These are phyloP conservation scores for Microthlaspi erraticum DNA, from an alignment of 345 rosid species.

Conservation along the genomic window DNA sequence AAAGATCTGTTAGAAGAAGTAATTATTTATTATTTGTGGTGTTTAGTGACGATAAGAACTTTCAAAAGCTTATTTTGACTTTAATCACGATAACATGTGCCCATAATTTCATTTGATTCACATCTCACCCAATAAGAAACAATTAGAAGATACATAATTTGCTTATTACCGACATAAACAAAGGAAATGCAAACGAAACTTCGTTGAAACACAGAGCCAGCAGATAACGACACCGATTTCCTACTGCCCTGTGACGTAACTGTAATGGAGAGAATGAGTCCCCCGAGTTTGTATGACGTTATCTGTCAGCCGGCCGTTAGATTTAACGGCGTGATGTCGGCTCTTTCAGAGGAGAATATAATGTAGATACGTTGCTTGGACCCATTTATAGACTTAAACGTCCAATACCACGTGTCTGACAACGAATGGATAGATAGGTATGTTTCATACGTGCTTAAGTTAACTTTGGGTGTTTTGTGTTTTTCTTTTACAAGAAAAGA, in stretches of 20 bases:
- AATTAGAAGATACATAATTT: neutral
- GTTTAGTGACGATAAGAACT: constrained; percentile 18
- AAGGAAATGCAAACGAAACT: constrained; percentile 11
- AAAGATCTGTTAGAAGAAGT: neutral
- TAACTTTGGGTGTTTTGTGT: too few species aligned
- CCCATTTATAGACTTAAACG: neutral
- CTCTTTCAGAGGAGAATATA: neutral
- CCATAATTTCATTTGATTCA: neutral
- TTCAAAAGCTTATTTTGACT: constrained; percentile 23
- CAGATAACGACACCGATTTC: constrained; percentile 7
- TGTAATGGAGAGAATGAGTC: constrained; percentile 5
- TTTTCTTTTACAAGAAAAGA: too few species aligned
- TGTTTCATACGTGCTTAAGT: neutral
- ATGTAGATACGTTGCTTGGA: neutral
- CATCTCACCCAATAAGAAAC: constrained; percentile 15
- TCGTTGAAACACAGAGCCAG: constrained; percentile 21
- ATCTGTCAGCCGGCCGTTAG: constrained; percentile 4
- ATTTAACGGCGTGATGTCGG: constrained; percentile 20
- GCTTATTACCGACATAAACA: constrained; percentile 35
- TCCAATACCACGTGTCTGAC: constrained; percentile 3
- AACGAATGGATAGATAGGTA: neutral
- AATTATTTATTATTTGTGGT: neutral
- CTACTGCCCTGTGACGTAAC: constrained; percentile 25
- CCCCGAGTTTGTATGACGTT: constrained; percentile 16
- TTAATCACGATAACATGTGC: constrained; percentile 8